Conservation (phyloP, 768 basidiomycete genomes). For the Podaxis carcinomalis region DNA sequence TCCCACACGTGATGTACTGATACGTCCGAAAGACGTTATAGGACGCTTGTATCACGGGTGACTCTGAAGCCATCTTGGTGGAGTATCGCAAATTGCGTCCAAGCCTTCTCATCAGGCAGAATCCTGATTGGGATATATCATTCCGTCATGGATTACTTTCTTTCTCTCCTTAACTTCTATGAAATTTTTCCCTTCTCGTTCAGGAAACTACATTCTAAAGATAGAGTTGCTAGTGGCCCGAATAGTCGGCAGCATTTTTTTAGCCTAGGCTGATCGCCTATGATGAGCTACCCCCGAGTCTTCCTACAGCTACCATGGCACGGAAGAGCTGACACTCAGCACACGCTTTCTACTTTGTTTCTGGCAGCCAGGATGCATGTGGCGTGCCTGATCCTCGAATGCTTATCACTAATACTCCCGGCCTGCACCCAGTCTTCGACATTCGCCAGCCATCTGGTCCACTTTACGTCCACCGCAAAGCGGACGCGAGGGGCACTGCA, state of each 20-base stretch:
- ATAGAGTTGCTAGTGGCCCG: background rate
- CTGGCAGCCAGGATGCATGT: background rate
- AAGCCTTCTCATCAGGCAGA: background rate
- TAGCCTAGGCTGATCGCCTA: background rate
- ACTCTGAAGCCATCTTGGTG: background rate
- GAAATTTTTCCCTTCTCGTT: background rate
- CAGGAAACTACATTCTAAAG: background rate
- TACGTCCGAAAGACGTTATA: background rate
- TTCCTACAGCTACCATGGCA: background rate
- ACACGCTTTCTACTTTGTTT: background rate
- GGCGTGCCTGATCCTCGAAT: background rate
- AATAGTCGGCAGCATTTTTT: background rate
- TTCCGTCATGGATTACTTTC: background rate
- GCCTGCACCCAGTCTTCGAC: background rate
- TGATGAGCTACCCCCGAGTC: background rate
- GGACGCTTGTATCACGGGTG: background rate
- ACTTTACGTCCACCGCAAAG: background rate
- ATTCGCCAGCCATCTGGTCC: background rate
- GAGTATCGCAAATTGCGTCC: background rate
- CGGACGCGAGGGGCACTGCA: background rate
- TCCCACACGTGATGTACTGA: background rate
- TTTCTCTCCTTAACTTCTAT: background rate
- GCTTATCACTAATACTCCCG: background rate
- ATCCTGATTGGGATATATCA: background rate
- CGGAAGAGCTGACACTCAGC: background rate